A percentile compares a stretch with the other conserved stretches of the same genome.
These are phyloP conservation scores for Erodium trifolium DNA, from an alignment of 441 rosid species.

Conservation along the genomic window DNA sequence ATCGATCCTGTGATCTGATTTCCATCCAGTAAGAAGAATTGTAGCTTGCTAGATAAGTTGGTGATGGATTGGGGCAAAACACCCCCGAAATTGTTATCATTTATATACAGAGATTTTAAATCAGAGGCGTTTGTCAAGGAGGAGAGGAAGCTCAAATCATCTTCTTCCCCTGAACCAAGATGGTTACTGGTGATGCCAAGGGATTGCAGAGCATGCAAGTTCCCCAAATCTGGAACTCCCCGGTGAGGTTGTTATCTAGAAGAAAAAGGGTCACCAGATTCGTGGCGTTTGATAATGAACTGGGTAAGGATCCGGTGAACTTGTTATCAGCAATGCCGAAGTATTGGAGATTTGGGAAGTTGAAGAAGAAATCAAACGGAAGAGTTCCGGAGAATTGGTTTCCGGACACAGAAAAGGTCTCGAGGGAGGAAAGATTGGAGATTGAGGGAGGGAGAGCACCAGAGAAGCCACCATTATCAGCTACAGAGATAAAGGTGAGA, in stretches of 20 bases:
- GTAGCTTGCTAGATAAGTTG: conserved; percentile 17
- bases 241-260: not conserved
- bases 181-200: not conserved
- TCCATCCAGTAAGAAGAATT: not conserved
- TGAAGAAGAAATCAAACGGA: conserved; percentile 16
- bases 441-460: conserved; percentile 26
- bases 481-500: not conserved
- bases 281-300: conserved; percentile 23
- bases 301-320: conserved; percentile 21
- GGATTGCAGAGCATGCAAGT: conserved; percentile 1
- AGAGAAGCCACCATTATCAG: conserved; percentile 6
- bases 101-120: not conserved
- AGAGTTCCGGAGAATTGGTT: conserved; percentile 20
- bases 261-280: not conserved
- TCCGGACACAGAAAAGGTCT: not conserved
- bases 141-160: conserved; percentile 19
- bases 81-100: conserved; percentile 15
- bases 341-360: conserved; percentile 12
- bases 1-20: conserved; percentile 16
- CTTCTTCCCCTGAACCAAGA: conserved; percentile 17
- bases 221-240: conserved; percentile 9
- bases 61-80: conserved; percentile 16
- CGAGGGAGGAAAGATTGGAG: conserved; percentile 21
- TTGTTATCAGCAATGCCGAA: not conserved
- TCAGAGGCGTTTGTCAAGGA: conserved; percentile 21